phyloP scores from a whole-genome alignment of 139 green algal species.

The Eudorina sp. region DNA sequence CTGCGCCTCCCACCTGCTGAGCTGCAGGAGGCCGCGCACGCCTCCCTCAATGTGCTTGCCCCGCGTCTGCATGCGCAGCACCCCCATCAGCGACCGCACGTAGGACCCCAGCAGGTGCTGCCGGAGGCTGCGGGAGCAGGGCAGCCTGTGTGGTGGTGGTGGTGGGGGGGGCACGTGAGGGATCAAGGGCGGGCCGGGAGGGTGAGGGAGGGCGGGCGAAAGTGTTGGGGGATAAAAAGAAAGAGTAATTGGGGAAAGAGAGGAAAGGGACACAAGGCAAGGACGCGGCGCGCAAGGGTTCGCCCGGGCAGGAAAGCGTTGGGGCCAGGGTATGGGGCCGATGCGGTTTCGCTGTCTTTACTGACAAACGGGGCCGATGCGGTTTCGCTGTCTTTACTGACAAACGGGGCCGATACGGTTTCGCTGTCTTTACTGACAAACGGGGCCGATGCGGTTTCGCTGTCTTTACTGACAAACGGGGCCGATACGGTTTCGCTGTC shows the following conservation, averaged over 20 bases:
- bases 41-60: constrained; percentile 35
- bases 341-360: no score
- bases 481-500: no score
- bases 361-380: no score
- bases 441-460: no score
- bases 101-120: constrained; percentile 46
- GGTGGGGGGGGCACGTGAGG: neutral
- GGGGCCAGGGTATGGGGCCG: no score
- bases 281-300: no score
- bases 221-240: neutral
- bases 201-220: neutral
- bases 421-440: no score
- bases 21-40: constrained; percentile 22
- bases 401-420: no score
- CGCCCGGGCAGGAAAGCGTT: no score
- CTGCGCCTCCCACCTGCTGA: neutral
- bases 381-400: no score
- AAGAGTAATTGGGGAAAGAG: neutral
- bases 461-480: no score
- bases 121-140: constrained; percentile 16
- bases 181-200: no score
- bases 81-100: constrained; percentile 22
- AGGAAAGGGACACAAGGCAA: neutral
- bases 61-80: constrained; percentile 11
- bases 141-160: neutral